Base-by-base conservation (phyloP, 1,284 basidiomycete genomes). In the Ceratorhiza oryzae-sativae region DNA sequence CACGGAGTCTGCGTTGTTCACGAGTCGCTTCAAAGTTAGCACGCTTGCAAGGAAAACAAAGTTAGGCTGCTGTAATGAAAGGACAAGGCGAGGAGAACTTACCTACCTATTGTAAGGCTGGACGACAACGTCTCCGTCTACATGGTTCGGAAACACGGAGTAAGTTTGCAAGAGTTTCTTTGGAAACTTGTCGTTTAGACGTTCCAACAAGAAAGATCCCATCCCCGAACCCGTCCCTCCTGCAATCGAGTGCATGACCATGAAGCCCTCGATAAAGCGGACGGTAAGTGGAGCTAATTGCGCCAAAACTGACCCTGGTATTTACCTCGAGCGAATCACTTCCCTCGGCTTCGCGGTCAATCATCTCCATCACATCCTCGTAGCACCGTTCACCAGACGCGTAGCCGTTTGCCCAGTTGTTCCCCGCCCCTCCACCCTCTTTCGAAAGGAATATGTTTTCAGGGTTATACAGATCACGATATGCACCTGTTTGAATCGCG, bases 151-250 rank as follows among this genome's bases (percentile, higher is more conserved):
- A 77, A 99, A 99, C 62, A 99, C 97, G 36, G 95, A 98, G 82
- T 99, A 99, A 4, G 97, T 99, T 80, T 99, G 97, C 67, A 98
- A 96, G 73, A 99, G 88, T 81, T 99, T 99, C 83, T 99, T 99
- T 0, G 97, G 97, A 79, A 98, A 99, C 76, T 92, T 94, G 83
- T 99, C 97, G 81, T 97, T 98, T 46, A 99, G 83, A 36, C 96
- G 88, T 82, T 99, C 97, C 59, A 99, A 89, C 27, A 99, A 84
- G 83, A 95, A 99, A 18, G 97, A 99, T 41, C 97, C 97, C 9
- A 99, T 88, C 1, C 97, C 97, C 0, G 97, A 99, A 27, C 97
- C 97, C 3, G 97, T 99, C 6, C 97, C 97, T 41, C 97, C 97
- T 46, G 97, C 97, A 80, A 99, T 99, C 34, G 97, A 98, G 80